Conservation (phyloP, 2,329 filamentous ascomycete genomes). For the Colletotrichum magnum region DNA sequence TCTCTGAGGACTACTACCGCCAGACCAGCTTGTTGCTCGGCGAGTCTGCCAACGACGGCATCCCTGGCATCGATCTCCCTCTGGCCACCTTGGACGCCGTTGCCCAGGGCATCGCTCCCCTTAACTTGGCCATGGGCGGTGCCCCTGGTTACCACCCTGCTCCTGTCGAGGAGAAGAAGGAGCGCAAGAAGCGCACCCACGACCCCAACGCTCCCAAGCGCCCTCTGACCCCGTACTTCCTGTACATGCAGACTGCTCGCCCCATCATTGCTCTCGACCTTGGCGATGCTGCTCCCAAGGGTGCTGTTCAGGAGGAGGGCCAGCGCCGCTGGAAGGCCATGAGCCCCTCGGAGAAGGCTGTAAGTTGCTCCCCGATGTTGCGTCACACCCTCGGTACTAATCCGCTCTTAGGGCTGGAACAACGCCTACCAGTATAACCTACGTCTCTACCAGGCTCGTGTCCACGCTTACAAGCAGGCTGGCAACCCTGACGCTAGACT, state of each 20-base stretch:
- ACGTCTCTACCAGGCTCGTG: conserved; percentile 75
- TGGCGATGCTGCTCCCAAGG: conserved; percentile 81
- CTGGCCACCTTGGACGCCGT: conserved; percentile 67
- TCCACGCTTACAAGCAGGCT: conserved; percentile 75
- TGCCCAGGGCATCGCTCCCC: conserved; percentile 60
- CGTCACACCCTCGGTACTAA: conserved; percentile 22
- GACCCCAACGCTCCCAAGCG: conserved; percentile 97
- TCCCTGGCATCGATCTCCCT: conserved; percentile 54
- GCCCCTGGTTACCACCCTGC: conserved; percentile 50
- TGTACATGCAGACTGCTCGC: conserved; percentile 92
- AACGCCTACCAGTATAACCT: conserved; percentile 78
- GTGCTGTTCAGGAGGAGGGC: conserved; percentile 89
- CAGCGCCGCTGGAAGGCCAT: conserved; percentile 89
- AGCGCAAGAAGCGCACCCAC: conserved; percentile 87
- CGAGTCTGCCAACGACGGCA: conserved; percentile 67
- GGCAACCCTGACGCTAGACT: conserved; percentile 71
- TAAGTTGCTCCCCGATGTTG: conserved; percentile 46
- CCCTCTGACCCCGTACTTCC: conserved; percentile 93
- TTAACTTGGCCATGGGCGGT: conserved; percentile 38
- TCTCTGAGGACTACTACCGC: conserved; percentile 87
- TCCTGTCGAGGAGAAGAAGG: conserved; percentile 79
- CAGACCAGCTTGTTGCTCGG: conserved; percentile 89
- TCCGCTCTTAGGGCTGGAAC: conserved; percentile 67
- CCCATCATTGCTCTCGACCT: conserved; percentile 85
- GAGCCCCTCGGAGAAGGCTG: conserved; percentile 78